These are phyloP conservation scores for Lolium multiflorum DNA, from an alignment of 176 grass and related monocot genomes.

Conservation along the genomic window DNA sequence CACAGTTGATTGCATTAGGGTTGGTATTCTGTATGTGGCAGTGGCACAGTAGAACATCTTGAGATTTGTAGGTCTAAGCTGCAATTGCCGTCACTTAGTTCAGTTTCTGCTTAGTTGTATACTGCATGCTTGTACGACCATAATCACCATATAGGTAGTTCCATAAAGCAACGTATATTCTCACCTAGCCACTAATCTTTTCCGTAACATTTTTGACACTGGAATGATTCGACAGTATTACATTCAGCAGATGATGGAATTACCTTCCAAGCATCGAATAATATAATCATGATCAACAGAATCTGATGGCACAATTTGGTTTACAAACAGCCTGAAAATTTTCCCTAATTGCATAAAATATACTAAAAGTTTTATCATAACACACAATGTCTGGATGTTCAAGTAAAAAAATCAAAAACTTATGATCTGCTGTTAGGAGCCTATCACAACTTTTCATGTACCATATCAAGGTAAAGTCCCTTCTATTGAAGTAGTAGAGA, in stretches of 20 bases:
- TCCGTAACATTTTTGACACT: conserved; percentile 3
- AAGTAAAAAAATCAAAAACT: conserved; percentile 36
- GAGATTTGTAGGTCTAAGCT: neutral
- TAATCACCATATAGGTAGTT: conserved; percentile 24
- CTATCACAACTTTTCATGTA: conserved; percentile 6
- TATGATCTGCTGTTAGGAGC: conserved; percentile 38
- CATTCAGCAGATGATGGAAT: conserved; percentile 28
- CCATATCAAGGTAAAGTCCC: conserved; percentile 27
- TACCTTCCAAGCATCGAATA: conserved; percentile 28
- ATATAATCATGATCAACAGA: conserved; percentile 46
- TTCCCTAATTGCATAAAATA: conserved; percentile 44
- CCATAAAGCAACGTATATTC: neutral
- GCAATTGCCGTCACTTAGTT: conserved; percentile 14
- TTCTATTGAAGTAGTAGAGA: conserved; percentile 16
- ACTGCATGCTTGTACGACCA: neutral
- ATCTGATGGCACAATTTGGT: conserved; percentile 33
- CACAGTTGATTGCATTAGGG: neutral
- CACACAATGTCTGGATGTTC: conserved; percentile 39
- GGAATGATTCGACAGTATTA: conserved; percentile 2
- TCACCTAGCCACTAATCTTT: conserved; percentile 29
- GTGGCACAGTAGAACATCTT: neutral
- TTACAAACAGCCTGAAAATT: conserved; percentile 48
- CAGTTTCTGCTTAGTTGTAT: neutral
- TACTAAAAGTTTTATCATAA: conserved; percentile 42
- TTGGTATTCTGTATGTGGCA: neutral